Base-by-base conservation (phyloP, 805 yeast species). In the Metschnikowia matae region DNA sequence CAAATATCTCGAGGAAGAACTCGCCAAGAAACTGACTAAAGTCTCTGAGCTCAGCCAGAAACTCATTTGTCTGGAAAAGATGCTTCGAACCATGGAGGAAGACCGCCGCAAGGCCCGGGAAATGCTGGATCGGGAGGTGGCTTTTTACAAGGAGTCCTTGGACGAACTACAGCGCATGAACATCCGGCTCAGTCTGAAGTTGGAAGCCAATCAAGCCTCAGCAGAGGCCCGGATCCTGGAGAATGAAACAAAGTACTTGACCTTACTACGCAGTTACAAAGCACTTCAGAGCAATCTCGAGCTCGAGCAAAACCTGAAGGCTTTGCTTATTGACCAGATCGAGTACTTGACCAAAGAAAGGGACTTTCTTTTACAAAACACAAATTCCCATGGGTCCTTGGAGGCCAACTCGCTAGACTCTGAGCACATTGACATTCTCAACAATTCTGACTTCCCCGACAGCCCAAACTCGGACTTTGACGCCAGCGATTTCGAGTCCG, bases 261-360 rank as follows among this genome's bases (percentile, higher is more conserved):
- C 65, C 48, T 55, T 74, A 23, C 49, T 62, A 34, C 71, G 64
- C 48, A 73, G 71, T 41, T 70, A 58, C 55, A 67, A 66, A 46
- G 70, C 77, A 2, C 64, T 80, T 18, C 74, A 75, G 57, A 71
- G 75, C 48, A 80, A 80, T 54, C 73, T 70, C 54, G 84, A 80
- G 54, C 64, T 80, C 21, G 85, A 80, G 57, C 70, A 73, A 44
- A 78, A 73, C 56, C 78, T 82, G 37, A 79, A 79, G 55, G 68
- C 75, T 51, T 65, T 77, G 42, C 75, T 80, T 46, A 77, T 80
- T 44, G 83, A 79, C 56, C 83, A 80, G 62, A 68, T 80, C 40
- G 85, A 80, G 57, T 64, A 67, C 55, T 64, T 79, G 52, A 71
- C 77, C 41, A 70, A 68, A 47, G 73, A 74, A 36, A 52, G 60